Conservation (phyloP, 495 filamentous ascomycete genomes). For the Trichoderma virens region DNA sequence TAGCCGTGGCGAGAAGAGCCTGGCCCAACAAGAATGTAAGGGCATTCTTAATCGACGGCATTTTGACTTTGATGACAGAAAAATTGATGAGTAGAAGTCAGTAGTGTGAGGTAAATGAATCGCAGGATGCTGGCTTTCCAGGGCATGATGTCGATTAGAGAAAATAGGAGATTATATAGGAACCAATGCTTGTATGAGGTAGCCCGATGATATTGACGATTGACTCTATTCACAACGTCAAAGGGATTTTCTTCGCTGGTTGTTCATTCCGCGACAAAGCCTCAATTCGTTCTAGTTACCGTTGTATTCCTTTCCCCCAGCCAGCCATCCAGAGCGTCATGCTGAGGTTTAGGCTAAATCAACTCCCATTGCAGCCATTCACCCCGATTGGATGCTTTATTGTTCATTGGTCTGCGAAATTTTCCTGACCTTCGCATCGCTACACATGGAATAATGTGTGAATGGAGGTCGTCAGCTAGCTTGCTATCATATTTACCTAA, state of each 20-base stretch:
- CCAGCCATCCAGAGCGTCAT: not conserved
- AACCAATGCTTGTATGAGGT: not conserved
- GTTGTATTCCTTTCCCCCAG: not conserved
- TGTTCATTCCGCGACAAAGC: not conserved
- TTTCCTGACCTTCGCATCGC: no score
- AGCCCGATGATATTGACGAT: not conserved
- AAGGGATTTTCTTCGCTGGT: not conserved
- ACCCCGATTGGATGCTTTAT: not conserved
- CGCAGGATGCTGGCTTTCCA: not conserved
- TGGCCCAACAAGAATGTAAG: not conserved
- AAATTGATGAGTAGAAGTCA: no score
- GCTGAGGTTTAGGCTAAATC: not conserved
- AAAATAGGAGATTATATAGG: not conserved
- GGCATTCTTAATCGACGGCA: not conserved
- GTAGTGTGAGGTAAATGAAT: not conserved
- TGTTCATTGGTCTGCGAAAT: not conserved
- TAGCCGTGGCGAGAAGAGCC: conserved; percentile 12
- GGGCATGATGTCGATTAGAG: not conserved
- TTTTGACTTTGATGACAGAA: not conserved
- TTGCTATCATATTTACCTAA: not conserved
- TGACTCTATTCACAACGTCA: not conserved
- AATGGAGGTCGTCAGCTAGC: not conserved
- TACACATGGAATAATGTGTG: not conserved
- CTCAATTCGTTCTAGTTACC: not conserved
- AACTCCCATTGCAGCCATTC: not conserved